A percentile compares a stretch with the other conserved stretches of the same genome.
Conservation (phyloP, 768 basidiomycete species). For the Floccularia luteovirens region DNA sequence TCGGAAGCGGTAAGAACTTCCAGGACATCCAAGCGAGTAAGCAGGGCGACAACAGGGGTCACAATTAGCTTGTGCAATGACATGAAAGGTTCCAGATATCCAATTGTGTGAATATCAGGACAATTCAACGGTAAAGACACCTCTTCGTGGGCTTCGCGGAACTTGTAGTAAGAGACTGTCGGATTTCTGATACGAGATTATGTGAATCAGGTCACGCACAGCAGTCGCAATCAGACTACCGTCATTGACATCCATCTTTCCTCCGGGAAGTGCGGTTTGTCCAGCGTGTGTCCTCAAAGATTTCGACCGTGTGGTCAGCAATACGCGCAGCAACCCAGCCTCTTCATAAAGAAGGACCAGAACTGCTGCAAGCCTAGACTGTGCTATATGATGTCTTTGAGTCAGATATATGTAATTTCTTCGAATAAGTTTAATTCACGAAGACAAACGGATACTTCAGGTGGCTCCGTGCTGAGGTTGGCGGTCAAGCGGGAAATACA, state of each 20-base stretch:
- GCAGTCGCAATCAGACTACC: conserved; percentile 60
- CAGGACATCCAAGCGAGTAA: conserved; percentile 49
- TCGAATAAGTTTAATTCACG: conserved; percentile 2
- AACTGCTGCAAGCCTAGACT: conserved; percentile 60
- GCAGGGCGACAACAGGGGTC: conserved; percentile 69
- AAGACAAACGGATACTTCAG: conserved; percentile 47
- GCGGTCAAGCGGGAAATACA: conserved; percentile 33
- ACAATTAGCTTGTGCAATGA: conserved; percentile 66
- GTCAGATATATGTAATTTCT: conserved; percentile 9
- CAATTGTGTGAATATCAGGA: conserved; percentile 51
- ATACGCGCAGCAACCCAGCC: conserved; percentile 59
- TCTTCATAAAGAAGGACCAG: conserved; percentile 74
- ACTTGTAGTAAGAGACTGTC: conserved; percentile 28
- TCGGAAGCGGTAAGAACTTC: conserved; percentile 43
- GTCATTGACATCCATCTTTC: conserved; percentile 66
- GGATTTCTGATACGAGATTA: neutral
- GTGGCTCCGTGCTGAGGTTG: conserved; percentile 20
- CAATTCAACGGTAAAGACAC: conserved; percentile 57
- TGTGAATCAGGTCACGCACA: conserved; percentile 36
- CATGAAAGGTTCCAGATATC: conserved; percentile 57
- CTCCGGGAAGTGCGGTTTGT: conserved; percentile 79
- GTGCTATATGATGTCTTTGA: conserved; percentile 22
- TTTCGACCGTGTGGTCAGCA: conserved; percentile 84
- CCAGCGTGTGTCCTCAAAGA: conserved; percentile 67
- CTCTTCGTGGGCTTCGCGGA: conserved; percentile 83